phyloP scores from a whole-genome alignment of 371 early-diverging fungal genomes.

The Thermomucor indicae-seudaticae region DNA sequence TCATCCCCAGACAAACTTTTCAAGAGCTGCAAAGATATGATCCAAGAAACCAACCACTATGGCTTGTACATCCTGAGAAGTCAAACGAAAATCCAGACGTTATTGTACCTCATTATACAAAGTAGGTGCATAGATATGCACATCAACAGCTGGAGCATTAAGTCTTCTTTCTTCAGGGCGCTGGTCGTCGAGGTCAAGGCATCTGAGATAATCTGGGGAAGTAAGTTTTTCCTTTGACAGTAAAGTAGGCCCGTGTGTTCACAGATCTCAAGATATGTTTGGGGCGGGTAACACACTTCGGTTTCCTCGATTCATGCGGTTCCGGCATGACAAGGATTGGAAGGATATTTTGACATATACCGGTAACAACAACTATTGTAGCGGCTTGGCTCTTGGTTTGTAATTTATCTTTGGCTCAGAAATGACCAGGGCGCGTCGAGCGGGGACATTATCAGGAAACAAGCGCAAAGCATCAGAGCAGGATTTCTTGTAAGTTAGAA shows the following conservation, averaged over 20 bases:
- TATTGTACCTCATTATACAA: slow-evolving; percentile 50
- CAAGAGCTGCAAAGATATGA: slow-evolving; percentile 26
- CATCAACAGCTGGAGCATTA: no score
- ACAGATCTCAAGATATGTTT: slow-evolving; percentile 35
- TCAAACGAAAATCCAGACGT: slow-evolving; percentile 69
- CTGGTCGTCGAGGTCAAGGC: slow-evolving; percentile 69
- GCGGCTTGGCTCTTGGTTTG: no score
- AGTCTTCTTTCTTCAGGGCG: slow-evolving; percentile 25
- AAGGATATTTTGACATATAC: slow-evolving; percentile 50
- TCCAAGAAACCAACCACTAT: slow-evolving; percentile 45
- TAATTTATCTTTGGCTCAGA: no score
- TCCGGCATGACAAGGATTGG: slow-evolving; percentile 66
- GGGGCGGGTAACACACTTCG: slow-evolving; percentile 64
- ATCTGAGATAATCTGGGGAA: slow-evolving; percentile 50
- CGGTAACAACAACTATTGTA: slow-evolving; percentile 17
- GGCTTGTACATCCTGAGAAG: slow-evolving; percentile 50
- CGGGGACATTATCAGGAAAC: slow-evolving; percentile 24
- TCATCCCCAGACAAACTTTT: slow-evolving; percentile 12
- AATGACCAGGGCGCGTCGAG: slow-evolving; percentile 14
- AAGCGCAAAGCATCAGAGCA: slow-evolving; percentile 11
- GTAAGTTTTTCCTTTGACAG: slow-evolving; percentile 5
- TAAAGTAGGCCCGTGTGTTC: not conserved
- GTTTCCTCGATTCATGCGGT: slow-evolving; percentile 66
- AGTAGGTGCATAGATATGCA: slow-evolving; percentile 22
- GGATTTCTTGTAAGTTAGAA: slow-evolving; percentile 10